Evolutionary conservation across 73 alveolate genomes (phyloP).

Genomic region (Symbiodinium natans): DNA sequence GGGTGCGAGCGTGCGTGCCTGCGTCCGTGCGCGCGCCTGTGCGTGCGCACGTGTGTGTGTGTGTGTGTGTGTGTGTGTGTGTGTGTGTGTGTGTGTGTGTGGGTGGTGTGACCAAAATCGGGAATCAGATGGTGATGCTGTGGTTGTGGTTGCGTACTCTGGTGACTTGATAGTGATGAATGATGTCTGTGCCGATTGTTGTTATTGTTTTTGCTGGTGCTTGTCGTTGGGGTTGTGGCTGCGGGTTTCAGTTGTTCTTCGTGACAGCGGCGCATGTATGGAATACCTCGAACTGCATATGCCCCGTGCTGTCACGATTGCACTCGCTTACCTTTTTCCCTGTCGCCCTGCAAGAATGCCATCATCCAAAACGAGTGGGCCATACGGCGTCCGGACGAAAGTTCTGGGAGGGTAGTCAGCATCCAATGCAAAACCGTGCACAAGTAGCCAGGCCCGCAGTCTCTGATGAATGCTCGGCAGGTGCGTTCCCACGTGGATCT

Average conservation of each 20-base stretch:
- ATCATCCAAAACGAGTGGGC: not conserved
- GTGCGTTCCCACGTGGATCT: constrained; percentile 19
- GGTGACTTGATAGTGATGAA: not conserved
- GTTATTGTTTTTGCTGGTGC: not conserved
- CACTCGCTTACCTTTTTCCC: too few relatives aligned
- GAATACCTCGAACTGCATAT: too few relatives aligned
- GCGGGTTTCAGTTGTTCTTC: not conserved
- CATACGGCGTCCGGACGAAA: not conserved
- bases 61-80: not conserved
- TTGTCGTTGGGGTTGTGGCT: not conserved
- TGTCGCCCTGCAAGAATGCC: constrained; percentile 22
- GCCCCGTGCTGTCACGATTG: too few relatives aligned
- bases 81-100: not conserved
- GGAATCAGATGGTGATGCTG: not conserved
- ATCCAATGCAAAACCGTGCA: not conserved
- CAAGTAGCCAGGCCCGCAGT: not conserved
- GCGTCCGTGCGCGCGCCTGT: not conserved
- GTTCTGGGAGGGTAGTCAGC: not conserved
- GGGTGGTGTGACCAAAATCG: too few relatives aligned
- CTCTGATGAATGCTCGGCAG: not conserved
- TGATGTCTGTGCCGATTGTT: not conserved
- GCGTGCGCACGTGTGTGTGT: not conserved
- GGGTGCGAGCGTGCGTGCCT: not conserved
- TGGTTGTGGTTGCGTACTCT: not conserved
- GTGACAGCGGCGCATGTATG: too few relatives aligned